phyloP scores from a whole-genome alignment of 129 eudicot species.

The Pittosporum tobira region DNA sequence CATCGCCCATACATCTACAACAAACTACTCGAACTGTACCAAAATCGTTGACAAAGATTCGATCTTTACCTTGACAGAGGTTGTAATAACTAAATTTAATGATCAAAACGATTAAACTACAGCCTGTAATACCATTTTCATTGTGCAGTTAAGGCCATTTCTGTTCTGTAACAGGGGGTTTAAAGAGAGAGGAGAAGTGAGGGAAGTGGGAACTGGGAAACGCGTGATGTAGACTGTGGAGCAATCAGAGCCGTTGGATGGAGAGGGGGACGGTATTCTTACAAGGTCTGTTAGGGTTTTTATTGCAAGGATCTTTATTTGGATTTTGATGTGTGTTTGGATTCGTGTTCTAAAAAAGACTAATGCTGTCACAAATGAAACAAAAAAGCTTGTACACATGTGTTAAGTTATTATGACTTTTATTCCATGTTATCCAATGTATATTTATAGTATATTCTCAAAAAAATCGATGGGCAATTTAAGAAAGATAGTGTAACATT shows the following conservation, averaged over 20 bases:
- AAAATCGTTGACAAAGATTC: conserved; percentile 18
- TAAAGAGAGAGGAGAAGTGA: conserved; percentile 16
- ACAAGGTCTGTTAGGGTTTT: conserved; percentile 34
- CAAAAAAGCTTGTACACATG: not conserved
- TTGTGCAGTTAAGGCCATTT: conserved; percentile 13
- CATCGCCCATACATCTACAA: conserved; percentile 23
- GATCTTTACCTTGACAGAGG: conserved; percentile 9
- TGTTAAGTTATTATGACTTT: no score
- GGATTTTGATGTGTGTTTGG: no score
- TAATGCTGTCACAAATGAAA: not conserved
- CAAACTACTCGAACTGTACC: not conserved
- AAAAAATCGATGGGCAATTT: no score
- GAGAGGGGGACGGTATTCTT: conserved; percentile 33
- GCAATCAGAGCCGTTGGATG: conserved; percentile 45
- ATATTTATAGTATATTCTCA: no score
- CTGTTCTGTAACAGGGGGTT: no score
- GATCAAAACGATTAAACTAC: not conserved
- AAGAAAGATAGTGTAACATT: no score
- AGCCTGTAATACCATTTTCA: no score
- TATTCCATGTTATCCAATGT: no score
- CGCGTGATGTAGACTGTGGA: no score
- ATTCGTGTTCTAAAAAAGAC: no score
- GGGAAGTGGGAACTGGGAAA: no score
- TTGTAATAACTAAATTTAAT: conserved; percentile 9
- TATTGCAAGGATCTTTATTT: conserved; percentile 18